Conservation (phyloP, 352 stramenopile genomes). For the Phytophthora hybrid region DNA sequence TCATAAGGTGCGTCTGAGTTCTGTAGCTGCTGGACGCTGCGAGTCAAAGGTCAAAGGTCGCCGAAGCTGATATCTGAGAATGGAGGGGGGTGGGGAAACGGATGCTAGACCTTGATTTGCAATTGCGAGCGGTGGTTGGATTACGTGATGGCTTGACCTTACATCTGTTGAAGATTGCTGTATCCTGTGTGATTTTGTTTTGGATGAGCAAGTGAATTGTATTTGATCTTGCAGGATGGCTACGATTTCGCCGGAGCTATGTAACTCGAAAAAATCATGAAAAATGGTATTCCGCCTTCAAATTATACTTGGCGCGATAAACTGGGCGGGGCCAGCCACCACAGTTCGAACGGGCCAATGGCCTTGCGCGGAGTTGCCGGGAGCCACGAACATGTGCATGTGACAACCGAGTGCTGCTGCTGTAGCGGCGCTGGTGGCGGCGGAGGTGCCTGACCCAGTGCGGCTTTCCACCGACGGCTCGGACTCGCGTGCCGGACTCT, state of each 20-base stretch:
- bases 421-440: not conserved
- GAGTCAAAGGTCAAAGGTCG: conserved; percentile 2
- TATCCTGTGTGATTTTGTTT: not conserved
- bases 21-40: no score
- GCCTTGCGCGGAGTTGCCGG: no score
- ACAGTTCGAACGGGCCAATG: conserved; percentile 27
- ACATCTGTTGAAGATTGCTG: not conserved
- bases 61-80: conserved; percentile 3
- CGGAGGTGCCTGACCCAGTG: not conserved
- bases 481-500: no score
- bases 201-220: not conserved
- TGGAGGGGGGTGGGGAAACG: not conserved
- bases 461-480: not conserved
- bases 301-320: conserved; percentile 22
- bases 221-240: not conserved
- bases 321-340: conserved; percentile 22
- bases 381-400: not conserved
- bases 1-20: conserved; percentile 18
- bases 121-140: no score
- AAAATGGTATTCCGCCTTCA: not conserved
- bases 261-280: not conserved
- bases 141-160: no score
- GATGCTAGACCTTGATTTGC: conserved; percentile 2
- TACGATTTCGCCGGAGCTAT: not conserved
- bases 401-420: not conserved